Percentiles rank a stretch among this genome's conserved stretches.
Conservation (phyloP, 2,329 filamentous ascomycete genomes). For the Calcarisporium arbuscula region DNA sequence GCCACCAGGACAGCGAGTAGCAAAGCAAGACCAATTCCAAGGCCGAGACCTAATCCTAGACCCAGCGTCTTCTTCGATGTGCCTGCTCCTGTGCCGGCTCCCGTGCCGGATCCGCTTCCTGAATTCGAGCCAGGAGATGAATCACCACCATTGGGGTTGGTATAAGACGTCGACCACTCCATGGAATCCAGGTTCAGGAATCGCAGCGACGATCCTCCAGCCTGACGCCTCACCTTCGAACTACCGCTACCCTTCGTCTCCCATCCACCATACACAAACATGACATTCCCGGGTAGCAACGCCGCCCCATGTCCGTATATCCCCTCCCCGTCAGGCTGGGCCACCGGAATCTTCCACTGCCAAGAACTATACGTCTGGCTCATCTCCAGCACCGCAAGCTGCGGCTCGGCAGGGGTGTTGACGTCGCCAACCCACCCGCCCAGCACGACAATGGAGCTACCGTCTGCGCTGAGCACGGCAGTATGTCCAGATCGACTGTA, state of each 20-base stretch:
- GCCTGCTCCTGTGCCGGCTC: constrained; percentile 12
- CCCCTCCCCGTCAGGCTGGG: constrained; percentile 38
- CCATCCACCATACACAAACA: constrained; percentile 62
- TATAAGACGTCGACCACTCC: constrained; percentile 45
- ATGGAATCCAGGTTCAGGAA: constrained; percentile 55
- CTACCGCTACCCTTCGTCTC: constrained; percentile 31
- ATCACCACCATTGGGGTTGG: constrained; percentile 31
- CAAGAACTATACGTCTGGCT: constrained; percentile 69
- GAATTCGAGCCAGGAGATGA: no score
- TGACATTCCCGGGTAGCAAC: constrained; percentile 59
- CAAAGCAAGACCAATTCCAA: constrained; percentile 49
- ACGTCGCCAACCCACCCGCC: constrained; percentile 92
- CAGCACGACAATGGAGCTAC: constrained; percentile 67
- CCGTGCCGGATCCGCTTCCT: no score
- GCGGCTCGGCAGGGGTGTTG: constrained; percentile 68
- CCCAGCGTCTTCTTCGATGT: constrained; percentile 34
- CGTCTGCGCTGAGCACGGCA: constrained; percentile 73
- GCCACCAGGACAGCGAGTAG: constrained; percentile 39
- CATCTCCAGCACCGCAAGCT: constrained; percentile 71
- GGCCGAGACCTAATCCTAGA: constrained; percentile 58
- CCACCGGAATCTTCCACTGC: constrained; percentile 60
- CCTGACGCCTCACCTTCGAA: constrained; percentile 28
- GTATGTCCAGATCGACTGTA: constrained; percentile 88
- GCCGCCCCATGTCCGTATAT: constrained; percentile 60
- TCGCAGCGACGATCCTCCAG: constrained; percentile 19